Evolutionary conservation across 768 basidiomycete species (phyloP), one percentile per base, ranked within the genome.

Genomic region (Porphyrellus cyaneotinctus): DNA sequence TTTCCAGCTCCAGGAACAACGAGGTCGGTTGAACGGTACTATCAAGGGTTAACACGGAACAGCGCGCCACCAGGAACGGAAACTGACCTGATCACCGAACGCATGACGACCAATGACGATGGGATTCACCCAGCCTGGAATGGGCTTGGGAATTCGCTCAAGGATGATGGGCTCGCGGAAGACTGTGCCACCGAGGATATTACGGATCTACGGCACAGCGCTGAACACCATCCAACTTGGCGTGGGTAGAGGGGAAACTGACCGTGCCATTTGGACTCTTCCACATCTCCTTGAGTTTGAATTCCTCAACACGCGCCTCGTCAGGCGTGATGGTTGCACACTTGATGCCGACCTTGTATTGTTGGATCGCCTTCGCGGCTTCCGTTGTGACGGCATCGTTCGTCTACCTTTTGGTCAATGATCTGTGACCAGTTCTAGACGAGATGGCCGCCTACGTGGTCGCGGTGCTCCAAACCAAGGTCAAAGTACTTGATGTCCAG

Each of bases 291-390:
- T 97, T 97, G 67, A 99, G 79, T 45, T 93, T 91, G 82, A 97
- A 99, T 73, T 98, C 97, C 68, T 94, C 74, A 43, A 97, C 93
- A 52, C 95, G 87, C 22, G 85, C 92, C 69, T 98, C 95, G 67
- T 99, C 97, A 7, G 97, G 97, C 2, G 97, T 99, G 74, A 98
- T 98, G 41, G 95, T 98, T 36, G 95, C 95, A 75, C 95, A 99
- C 73, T 99, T 99, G 76, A 98, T 94, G 58, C 95, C 97, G 58
- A 99, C 97, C 58, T 86, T 86, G 81, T 97, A 84, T 72, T 97
- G 80, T 52, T 89, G 78, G 68, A 97, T 97, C 51, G 97, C 97
- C 60, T 97, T 84, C 17, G 95, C 95, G 24, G 94, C 88, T 12
- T 97, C 94, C 54, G 91, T 69, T 7, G 97, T 99, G 31, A 99